Base-by-base conservation (phyloP, 148 eudicot species). In the Spergularia marina region DNA sequence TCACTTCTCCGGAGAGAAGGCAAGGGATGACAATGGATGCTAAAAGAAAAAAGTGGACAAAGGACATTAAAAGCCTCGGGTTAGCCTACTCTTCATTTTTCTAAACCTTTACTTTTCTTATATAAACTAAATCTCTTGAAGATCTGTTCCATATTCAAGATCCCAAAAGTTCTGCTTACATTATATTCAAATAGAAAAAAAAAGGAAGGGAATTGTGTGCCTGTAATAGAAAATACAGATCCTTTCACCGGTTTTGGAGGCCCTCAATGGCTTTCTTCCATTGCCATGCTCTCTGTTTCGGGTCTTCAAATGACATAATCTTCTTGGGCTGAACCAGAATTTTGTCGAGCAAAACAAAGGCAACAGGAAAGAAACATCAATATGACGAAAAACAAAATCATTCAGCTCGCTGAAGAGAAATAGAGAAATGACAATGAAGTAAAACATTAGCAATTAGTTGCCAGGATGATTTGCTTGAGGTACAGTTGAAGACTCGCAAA, bases 191-290 rank as follows among this genome's bases (percentile, higher is more conserved):
- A 51, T 44, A 74, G 4, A 69, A 59, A 60, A 13, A 36, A 40
- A 67, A 51, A n/a, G n/a, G n/a, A n/a, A 68, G 34, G 44, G 30
- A 73, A 39, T 36, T 2, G 66, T 71, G 66, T 54, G 30, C 49
- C 40, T n/a, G 65, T n/a, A 71, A 62, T 7, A 63, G 5, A 8
- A 20, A 55, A 57, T 16, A 67, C 49, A 56, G 59, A 57, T 55
- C 36, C 34, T n/a, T 57, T 84, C 83, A 93, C 78, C 85, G 91
- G 75, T 87, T 89, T 71, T 95, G 98, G 77, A 95, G 96, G 71
- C 92, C 84, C 81, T 90, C 98, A 5, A 95, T 91, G 49, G 97
- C 91, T 84, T 92, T 92, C 79, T 95, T 92, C 98, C 98, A 95
- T 75, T 90, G 97, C 75, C 75, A 78, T 7, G 97, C 97, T 87